phyloP scores from a whole-genome alignment of 2,329 filamentous ascomycete species.

The Coleophoma crateriformis region DNA sequence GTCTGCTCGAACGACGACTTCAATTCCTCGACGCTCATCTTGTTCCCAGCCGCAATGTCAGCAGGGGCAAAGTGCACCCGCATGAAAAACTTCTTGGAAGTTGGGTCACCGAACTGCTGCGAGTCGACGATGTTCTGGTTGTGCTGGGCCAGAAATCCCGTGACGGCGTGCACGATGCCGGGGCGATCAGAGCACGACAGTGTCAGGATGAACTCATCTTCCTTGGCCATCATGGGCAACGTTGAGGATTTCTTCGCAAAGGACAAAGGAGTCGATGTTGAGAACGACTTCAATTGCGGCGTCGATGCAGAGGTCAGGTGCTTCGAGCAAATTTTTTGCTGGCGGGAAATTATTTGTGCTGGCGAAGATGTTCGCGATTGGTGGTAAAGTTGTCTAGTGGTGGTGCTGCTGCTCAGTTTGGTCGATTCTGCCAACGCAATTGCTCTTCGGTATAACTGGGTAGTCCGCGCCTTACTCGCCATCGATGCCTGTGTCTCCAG shows the following conservation, averaged over 20 bases:
- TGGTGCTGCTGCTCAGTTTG: neutral
- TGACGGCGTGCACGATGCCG: conserved; percentile 81
- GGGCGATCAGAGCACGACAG: conserved; percentile 80
- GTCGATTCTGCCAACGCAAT: neutral
- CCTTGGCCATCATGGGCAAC: conserved; percentile 40
- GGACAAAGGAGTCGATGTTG: neutral
- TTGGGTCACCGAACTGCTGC: conserved; percentile 77
- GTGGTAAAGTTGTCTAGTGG: neutral
- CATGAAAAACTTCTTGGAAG: conserved; percentile 79
- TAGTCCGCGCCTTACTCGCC: neutral
- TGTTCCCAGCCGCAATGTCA: conserved; percentile 22
- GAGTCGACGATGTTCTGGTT: conserved; percentile 78
- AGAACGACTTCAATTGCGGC: neutral
- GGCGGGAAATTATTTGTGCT: neutral
- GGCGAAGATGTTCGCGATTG: neutral
- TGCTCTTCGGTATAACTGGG: neutral
- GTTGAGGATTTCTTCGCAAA: neutral
- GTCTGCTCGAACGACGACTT: conserved; percentile 52
- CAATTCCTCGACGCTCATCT: conserved; percentile 43
- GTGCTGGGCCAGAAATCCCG: conserved; percentile 67
- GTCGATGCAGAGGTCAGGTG: neutral
- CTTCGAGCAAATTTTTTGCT: conserved; percentile 1
- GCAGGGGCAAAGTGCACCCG: conserved; percentile 73
- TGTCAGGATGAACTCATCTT: conserved; percentile 54
- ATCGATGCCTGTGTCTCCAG: neutral